Base-by-base conservation (phyloP, 2,329 filamentous ascomycete genomes). In the Sporothrix pallida region DNA sequence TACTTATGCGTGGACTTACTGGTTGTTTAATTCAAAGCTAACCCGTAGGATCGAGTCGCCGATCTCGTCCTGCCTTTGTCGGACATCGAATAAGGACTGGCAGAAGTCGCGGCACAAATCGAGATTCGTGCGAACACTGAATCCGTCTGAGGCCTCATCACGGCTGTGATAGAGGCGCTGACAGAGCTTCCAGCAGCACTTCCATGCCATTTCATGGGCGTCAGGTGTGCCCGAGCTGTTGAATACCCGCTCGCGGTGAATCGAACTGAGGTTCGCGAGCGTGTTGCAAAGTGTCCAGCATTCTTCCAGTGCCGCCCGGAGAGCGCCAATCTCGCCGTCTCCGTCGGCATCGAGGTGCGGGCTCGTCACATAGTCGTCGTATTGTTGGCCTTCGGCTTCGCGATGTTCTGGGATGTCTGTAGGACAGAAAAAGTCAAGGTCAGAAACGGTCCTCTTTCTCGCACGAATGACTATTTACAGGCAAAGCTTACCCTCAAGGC, bases 201-300 rank as follows among this genome's bases (percentile, higher is more conserved):
- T 94, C 95, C 95, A 98, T 0, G 95, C 94, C 78, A 92, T 91
- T 80, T 97, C 93, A 79, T 97, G 93, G 42, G 91, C 89, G 77
- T 94, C 91, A 0, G 92, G 91, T 12, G 89, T 91, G 13, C 90
- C 91, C 0, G 92, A 91, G 77, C 88, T 92, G 80, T 89, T 90
- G 81, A 96, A 95, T 46, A 94, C 91, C 23, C 93, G 88, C 77
- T 93, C 89, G 42, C 94, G 90, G 79, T 97, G 93, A 76, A 92
- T 92, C 20, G 93, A 95, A 81, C 94, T 97, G 20, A 97, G 86
- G 76, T 89, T 93, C 26, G 94, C 93, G 46, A 98, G 84, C 0
- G 94, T 97, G 79, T 97, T 98, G 84, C 95, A 98, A 15, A 98
- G 84, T 0, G 92, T 97, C 95, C 95, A 98, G 82, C 94, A 97